A percentile compares a stretch with the other conserved stretches of the same genome.
phyloP scores from a whole-genome alignment of 345 rosid genomes.

The Turritis glabra region DNA sequence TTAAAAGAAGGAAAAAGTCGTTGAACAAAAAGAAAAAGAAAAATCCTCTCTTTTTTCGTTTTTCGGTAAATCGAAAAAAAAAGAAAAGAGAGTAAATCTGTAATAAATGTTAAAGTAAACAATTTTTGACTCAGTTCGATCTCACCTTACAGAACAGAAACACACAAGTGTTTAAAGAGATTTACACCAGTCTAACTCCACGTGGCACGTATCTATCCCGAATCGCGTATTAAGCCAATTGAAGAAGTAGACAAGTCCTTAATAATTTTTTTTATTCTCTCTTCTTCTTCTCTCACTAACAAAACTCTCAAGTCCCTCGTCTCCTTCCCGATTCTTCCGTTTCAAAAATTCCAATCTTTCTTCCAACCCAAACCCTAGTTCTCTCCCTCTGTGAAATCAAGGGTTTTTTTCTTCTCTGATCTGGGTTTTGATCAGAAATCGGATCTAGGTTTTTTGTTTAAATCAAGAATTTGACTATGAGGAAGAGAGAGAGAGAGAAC shows the following conservation, averaged over 20 bases:
- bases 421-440: constrained; percentile 3
- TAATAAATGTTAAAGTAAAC: no score
- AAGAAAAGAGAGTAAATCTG: no score
- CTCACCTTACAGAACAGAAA: neutral
- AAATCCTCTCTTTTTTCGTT: no score
- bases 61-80: no score
- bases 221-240: neutral
- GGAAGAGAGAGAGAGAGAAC: constrained; percentile 98
- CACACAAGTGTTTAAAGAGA: neutral
- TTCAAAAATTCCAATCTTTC: neutral
- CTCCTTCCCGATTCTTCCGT: constrained; percentile 1
- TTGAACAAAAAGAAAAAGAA: no score
- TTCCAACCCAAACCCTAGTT: neutral
- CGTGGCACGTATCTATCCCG: constrained; percentile 2
- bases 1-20: no score
- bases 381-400: neutral
- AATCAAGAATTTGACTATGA: constrained; percentile 47
- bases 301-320: neutral
- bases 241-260: neutral
- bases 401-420: neutral
- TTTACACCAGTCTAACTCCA: neutral
- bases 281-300: neutral
- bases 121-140: constrained; percentile 4
- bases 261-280: neutral
- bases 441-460: neutral